Evolutionary conservation across 352 stramenopile genomes (phyloP).

Genomic region (Globisporangium mamillatum): DNA sequence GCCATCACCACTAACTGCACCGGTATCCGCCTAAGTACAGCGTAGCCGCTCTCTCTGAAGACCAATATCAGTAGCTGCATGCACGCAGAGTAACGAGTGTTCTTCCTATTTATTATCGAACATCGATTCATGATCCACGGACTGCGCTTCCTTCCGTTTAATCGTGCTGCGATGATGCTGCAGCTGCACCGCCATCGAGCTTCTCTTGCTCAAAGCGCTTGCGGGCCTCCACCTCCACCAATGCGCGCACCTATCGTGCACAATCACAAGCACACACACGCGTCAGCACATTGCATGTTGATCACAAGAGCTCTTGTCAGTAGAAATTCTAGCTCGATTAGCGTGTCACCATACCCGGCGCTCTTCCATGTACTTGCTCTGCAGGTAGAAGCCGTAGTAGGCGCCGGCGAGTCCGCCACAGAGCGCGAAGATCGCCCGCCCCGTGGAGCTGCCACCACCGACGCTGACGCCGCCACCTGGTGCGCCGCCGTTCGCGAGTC

Average conservation of each 20-base stretch:
- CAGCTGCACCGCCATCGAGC: background rate
- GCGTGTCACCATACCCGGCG: conserved; percentile 35
- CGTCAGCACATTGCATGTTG: background rate
- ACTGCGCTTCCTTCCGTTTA: background rate
- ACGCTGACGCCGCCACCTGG: conserved; percentile 52
- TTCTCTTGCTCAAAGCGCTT: conserved; percentile 59
- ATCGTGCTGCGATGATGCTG: conserved; percentile 12
- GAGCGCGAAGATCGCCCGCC: conserved; percentile 62
- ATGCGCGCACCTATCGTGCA: conserved; percentile 35
- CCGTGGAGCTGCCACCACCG: conserved; percentile 65
- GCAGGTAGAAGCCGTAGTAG: conserved; percentile 81
- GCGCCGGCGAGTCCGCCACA: conserved; percentile 64
- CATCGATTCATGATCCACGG: background rate
- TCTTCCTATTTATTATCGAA: conserved; percentile 2
- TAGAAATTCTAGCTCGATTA: background rate
- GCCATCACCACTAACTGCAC: conserved; percentile 1
- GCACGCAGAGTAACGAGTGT: background rate
- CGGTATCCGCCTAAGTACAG: background rate
- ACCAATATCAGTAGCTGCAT: background rate
- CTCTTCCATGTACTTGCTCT: conserved; percentile 84
- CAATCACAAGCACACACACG: background rate
- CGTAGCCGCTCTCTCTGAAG: background rate
- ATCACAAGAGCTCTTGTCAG: background rate
- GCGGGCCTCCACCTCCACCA: conserved; percentile 63
- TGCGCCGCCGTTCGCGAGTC: conserved; percentile 3